A percentile compares a stretch with the other conserved stretches of the same genome.
phyloP scores from a whole-genome alignment of 106 monocot species.

The Xerophyta viscosa region DNA sequence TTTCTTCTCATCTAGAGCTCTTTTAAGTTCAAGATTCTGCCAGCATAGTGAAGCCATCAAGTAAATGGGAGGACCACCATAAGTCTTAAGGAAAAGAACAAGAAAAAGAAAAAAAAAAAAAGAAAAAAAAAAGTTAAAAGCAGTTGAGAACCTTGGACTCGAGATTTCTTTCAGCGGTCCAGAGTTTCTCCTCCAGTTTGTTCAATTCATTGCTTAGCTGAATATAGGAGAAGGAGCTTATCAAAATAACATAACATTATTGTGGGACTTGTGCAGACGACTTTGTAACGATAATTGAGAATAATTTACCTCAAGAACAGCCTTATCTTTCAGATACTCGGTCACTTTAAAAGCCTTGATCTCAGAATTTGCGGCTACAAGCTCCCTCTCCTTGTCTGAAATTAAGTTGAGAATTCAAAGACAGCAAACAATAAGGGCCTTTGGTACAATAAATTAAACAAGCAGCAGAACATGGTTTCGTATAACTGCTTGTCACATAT shows the following conservation, averaged over 20 bases:
- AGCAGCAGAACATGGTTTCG: too few relatives aligned
- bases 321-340: conserved; percentile 37
- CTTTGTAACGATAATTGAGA: too few relatives aligned
- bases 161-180: conserved; percentile 20
- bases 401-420: background rate
- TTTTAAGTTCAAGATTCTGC: conserved; percentile 67
- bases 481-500: too few relatives aligned
- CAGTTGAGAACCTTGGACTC: conserved; percentile 24
- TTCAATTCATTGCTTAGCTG: conserved; percentile 37
- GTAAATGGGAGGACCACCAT: background rate
- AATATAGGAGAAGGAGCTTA: background rate
- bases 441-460: background rate
- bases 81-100: background rate
- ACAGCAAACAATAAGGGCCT: background rate
- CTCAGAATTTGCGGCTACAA: conserved; percentile 23
- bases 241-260: background rate
- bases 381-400: conserved; percentile 39
- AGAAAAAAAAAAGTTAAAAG: background rate
- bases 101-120: background rate
- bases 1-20: conserved; percentile 40
- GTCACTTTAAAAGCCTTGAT: conserved; percentile 31
- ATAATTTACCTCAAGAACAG: conserved; percentile 31
- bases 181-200: conserved; percentile 30
- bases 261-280: too few relatives aligned
- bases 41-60: background rate